Conservation (phyloP, 306 rosid genomes). For the Cicer yamashitae region DNA sequence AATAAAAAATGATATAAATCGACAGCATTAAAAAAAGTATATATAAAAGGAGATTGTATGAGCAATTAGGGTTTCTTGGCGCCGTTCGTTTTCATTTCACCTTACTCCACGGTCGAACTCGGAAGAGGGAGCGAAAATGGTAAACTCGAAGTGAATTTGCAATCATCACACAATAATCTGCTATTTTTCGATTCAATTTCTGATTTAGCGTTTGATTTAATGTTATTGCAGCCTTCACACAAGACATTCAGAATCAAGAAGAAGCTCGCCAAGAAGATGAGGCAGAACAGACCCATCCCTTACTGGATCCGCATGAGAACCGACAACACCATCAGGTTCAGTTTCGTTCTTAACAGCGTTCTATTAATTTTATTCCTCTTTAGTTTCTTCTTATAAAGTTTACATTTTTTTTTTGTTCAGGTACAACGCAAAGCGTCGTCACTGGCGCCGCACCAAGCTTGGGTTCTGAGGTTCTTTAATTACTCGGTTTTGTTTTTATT, state of each 20-base stretch:
- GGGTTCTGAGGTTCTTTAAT: constrained; percentile 58
- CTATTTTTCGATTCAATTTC: neutral
- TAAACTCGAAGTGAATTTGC: neutral
- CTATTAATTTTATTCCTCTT: neutral
- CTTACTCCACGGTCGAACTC: too few species aligned
- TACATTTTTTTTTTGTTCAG: constrained; percentile 34
- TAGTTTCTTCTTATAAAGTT: neutral
- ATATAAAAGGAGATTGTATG: too few species aligned
- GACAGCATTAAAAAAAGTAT: too few species aligned
- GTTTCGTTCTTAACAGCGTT: neutral
- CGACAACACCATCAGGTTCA: constrained; percentile 81
- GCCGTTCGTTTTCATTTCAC: too few species aligned
- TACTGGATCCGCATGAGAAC: constrained; percentile 93
- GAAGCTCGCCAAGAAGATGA: constrained; percentile 94
- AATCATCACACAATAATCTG: neutral
- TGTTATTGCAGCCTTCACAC: constrained; percentile 75
- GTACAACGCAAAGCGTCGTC: constrained; percentile 88
- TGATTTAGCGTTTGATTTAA: neutral
- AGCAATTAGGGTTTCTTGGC: too few species aligned
- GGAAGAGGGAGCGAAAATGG: constrained; percentile 2
- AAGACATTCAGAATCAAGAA: constrained; percentile 88
- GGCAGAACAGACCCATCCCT: constrained; percentile 94
- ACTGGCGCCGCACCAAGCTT: constrained; percentile 94
- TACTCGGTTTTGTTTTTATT: neutral
- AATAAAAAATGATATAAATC: too few species aligned